Evolutionary conservation across 768 basidiomycete genomes (phyloP).

Genomic region (Podaxis rugospora): DNA sequence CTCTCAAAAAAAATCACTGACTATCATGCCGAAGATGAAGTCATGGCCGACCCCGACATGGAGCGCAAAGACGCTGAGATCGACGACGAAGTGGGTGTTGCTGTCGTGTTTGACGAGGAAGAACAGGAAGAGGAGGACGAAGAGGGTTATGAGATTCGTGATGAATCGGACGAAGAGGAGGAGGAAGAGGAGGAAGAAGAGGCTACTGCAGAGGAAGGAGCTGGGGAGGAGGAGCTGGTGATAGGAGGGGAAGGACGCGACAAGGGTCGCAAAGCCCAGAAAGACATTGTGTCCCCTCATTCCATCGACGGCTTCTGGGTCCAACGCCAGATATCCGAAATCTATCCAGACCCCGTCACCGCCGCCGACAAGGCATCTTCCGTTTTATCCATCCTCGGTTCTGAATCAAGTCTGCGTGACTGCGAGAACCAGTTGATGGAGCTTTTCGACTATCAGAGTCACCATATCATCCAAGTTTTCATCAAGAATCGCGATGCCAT

Average conservation of each 20-base stretch:
- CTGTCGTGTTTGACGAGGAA: constrained; percentile 96
- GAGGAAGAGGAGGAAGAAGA: constrained; percentile 53
- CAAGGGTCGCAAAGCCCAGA: too few relatives aligned
- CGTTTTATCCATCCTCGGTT: too few relatives aligned
- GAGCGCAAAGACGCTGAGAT: constrained; percentile 85
- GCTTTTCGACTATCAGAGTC: constrained; percentile 89
- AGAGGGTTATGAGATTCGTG: constrained; percentile 81
- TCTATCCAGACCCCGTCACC: constrained; percentile 92
- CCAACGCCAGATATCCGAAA: constrained; percentile 85
- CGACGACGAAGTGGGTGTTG: constrained; percentile 95
- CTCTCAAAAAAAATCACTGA: constrained; percentile 95
- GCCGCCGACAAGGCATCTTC: constrained; percentile 53
- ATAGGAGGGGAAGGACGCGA: constrained; percentile 62
- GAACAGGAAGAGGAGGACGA: constrained; percentile 93
- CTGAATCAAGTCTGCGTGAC: too few relatives aligned
- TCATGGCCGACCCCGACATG: constrained; percentile 70
- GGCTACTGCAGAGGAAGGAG: constrained; percentile 33
- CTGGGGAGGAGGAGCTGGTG: constrained; percentile 64
- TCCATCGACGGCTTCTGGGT: constrained; percentile 98
- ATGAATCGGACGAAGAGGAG: constrained; percentile 75
- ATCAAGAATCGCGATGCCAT: constrained; percentile 94
- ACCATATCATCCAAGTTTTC: constrained; percentile 85
- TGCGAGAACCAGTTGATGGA: constrained; percentile 63
- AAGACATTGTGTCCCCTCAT: constrained; percentile 67
- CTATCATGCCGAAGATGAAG: constrained; percentile 85